A percentile compares a stretch with the other conserved stretches of the same genome.
phyloP scores from a whole-genome alignment of 306 rosid species.

The Dicorynia guianensis region DNA sequence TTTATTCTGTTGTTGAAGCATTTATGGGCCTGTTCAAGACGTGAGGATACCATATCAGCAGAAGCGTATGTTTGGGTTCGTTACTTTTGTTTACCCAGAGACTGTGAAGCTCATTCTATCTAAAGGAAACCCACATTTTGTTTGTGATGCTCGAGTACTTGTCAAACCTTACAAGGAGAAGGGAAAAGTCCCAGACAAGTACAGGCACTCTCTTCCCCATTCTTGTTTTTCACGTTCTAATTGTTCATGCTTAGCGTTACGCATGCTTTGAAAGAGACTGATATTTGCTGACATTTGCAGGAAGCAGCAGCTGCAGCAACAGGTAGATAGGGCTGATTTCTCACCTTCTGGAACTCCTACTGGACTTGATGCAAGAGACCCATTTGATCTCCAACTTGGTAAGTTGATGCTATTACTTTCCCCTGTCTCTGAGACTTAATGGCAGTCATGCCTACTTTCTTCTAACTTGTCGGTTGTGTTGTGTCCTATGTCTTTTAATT shows the following conservation, averaged over 20 bases:
- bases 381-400: constrained; percentile 88
- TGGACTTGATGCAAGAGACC: constrained; percentile 82
- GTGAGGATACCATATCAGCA: constrained; percentile 99
- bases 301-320: constrained; percentile 74
- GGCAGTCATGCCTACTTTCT: not conserved
- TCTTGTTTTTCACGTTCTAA: not conserved
- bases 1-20: constrained; percentile 52
- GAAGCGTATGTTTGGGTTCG: constrained; percentile 98
- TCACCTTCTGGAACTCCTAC: constrained; percentile 96
- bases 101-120: constrained; percentile 92
- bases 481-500: not conserved
- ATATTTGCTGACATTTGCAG: constrained; percentile 52
- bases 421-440: not conserved
- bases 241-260: not conserved
- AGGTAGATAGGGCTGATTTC: constrained; percentile 85
- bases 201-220: constrained; percentile 62
- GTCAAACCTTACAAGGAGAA: constrained; percentile 99
- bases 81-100: constrained; percentile 88
- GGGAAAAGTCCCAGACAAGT: constrained; percentile 97
- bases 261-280: not conserved
- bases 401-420: constrained; percentile 24
- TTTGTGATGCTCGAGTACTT: constrained; percentile 96
- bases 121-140: constrained; percentile 97
- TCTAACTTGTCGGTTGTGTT: not conserved
- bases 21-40: constrained; percentile 96